Conservation (phyloP, 768 basidiomycete genomes). For the Kondoa malvinella region DNA sequence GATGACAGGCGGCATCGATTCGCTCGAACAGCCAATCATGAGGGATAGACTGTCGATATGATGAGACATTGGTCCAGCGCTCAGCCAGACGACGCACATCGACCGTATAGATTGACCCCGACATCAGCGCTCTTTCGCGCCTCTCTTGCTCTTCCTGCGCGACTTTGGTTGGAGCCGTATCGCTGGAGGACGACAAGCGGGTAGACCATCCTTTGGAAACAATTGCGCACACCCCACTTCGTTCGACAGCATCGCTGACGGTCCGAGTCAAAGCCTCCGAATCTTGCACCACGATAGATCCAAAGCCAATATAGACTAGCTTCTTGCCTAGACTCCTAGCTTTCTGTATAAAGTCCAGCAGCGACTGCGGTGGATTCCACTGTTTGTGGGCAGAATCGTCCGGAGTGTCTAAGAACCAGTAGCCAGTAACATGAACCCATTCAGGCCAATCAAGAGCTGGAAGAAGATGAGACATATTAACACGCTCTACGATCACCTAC, state of each 20-base stretch:
- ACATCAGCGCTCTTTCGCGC: conserved; percentile 45
- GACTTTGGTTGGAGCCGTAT: conserved; percentile 2
- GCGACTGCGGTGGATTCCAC: conserved; percentile 68
- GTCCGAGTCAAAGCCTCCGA: conserved; percentile 79
- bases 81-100: conserved; percentile 16
- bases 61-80: not conserved
- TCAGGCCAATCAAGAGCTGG: conserved; percentile 97
- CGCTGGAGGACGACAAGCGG: conserved; percentile 42
- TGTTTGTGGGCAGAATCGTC: conserved; percentile 58
- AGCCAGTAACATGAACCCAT: conserved; percentile 91
- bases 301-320: conserved; percentile 93
- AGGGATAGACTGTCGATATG: conserved; percentile 18
- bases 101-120: conserved; percentile 66
- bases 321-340: conserved; percentile 64
- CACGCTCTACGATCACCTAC: conserved; percentile 1
- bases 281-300: conserved; percentile 91
- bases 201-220: conserved; percentile 98
- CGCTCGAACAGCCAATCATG: conserved; percentile 80
- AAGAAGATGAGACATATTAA: conserved; percentile 40
- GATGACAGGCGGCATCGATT: conserved; percentile 94
- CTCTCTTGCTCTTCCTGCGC: conserved; percentile 44
- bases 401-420: conserved; percentile 92
- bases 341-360: conserved; percentile 63
- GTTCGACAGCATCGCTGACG: conserved; percentile 69
- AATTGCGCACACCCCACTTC: conserved; percentile 77